phyloP scores from a whole-genome alignment of 164 flowering plant genomes.

The Chloranthus sessilifolius region DNA sequence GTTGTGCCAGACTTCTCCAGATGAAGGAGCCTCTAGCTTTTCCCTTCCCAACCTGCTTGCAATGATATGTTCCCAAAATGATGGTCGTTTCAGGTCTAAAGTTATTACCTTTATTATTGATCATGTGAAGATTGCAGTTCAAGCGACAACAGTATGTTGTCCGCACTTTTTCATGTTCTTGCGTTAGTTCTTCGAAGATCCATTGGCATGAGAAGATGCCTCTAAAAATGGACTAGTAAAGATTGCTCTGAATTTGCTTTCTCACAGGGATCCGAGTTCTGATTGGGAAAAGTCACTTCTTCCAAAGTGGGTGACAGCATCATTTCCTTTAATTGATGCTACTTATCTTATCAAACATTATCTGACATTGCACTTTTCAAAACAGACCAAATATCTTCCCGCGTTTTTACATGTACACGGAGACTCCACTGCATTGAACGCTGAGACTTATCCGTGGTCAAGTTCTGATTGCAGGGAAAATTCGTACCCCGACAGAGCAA shows the following conservation, averaged over 20 bases:
- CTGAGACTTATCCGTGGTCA: no score
- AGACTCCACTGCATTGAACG: no score
- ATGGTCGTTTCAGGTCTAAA: conserved; percentile 61
- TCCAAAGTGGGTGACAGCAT: conserved; percentile 84
- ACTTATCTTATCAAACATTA: no score
- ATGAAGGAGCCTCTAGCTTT: conserved; percentile 71
- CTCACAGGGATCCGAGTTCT: conserved; percentile 47
- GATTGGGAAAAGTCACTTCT: conserved; percentile 34
- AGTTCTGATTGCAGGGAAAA: no score
- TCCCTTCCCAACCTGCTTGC: conserved; percentile 81
- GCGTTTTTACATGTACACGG: no score
- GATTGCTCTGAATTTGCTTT: conserved; percentile 56
- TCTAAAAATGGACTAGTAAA: conserved; percentile 49
- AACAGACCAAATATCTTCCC: no score
- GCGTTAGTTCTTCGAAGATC: conserved; percentile 89
- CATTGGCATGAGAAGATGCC: conserved; percentile 64
- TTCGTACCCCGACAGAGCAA: no score
- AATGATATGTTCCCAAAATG: conserved; percentile 75
- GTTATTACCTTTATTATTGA: conserved; percentile 67
- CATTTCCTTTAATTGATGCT: conserved; percentile 76
- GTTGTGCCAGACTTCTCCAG: conserved; percentile 66
- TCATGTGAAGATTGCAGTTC: conserved; percentile 49
- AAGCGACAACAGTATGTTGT: conserved; percentile 37
- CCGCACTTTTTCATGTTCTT: conserved; percentile 76
- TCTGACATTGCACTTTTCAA: no score